phyloP scores from a whole-genome alignment of 495 filamentous ascomycete genomes.

The Stereocaulon alpinum region DNA sequence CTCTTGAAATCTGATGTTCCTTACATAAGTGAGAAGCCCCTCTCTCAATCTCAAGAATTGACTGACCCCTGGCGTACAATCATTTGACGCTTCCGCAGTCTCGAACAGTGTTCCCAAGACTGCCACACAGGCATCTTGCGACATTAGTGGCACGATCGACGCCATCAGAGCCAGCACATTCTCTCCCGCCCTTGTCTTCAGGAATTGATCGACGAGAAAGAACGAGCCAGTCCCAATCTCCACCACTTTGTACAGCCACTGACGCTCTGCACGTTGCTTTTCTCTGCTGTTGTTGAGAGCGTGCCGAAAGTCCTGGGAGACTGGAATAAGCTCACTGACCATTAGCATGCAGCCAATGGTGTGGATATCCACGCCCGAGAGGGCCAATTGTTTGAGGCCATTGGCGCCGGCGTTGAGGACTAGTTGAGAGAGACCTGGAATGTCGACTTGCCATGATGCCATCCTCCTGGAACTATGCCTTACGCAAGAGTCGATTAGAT shows the following conservation, averaged over 20 bases:
- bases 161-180: conserved; percentile 5
- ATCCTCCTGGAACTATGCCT: no score
- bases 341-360: conserved; percentile 4
- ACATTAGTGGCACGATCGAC: neutral
- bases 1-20: no score
- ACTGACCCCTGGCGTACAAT: no score
- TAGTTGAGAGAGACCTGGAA: neutral
- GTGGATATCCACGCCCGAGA: conserved; percentile 4
- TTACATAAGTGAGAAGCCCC: no score
- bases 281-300: neutral
- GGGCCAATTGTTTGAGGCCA: conserved; percentile 7
- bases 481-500: no score
- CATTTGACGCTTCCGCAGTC: no score
- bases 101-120: neutral
- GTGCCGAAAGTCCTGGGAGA: neutral
- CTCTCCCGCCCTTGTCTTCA: neutral
- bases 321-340: conserved; percentile 2
- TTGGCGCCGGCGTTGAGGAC: neutral
- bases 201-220: neutral
- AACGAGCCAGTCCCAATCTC: neutral
- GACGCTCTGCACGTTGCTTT: neutral
- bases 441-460: neutral
- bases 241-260: conserved; percentile 1
- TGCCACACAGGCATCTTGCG: neutral
- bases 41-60: no score